Percentiles rank a stretch among this genome's conserved stretches.
Conservation (phyloP, 2,329 filamentous ascomycete genomes). For the Sporothrix inflata region DNA sequence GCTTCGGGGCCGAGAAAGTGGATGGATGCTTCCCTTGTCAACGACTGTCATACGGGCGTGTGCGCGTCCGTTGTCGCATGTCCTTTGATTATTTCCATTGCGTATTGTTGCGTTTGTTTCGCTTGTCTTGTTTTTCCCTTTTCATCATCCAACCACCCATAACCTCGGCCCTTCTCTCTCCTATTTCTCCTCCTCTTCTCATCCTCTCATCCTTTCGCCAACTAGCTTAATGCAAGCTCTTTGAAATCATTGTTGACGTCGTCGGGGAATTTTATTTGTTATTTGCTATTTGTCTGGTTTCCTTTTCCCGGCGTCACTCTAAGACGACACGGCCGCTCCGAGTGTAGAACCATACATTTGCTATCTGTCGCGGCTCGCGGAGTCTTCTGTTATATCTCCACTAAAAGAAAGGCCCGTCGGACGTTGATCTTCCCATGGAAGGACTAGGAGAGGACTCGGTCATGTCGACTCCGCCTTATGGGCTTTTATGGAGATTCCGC, state of each 20-base stretch:
- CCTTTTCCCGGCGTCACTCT: not conserved
- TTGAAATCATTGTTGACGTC: not conserved
- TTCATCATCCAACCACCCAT: not conserved
- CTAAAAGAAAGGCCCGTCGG: not conserved
- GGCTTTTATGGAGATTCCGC: not conserved
- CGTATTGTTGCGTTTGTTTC: not conserved
- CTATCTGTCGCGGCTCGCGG: not conserved
- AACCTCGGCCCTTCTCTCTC: not conserved
- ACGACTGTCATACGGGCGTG: not conserved
- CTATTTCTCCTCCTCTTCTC: not conserved
- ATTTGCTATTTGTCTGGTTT: not conserved
- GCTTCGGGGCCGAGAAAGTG: not conserved
- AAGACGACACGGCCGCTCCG: not conserved
- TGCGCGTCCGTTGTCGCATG: not conserved
- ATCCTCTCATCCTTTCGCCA: not conserved
- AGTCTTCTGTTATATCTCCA: not conserved
- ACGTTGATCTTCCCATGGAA: not conserved
- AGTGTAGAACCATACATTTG: not conserved
- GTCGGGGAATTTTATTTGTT: not conserved
- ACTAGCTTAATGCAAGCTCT: not conserved
- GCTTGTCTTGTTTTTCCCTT: not conserved
- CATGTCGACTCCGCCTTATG: slow-evolving; percentile 8
- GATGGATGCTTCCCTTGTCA: not conserved
- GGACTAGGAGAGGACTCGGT: not conserved
- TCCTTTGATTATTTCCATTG: not conserved